These are phyloP conservation scores for Mycothermus thermophilus DNA, from an alignment of 495 filamentous ascomycete genomes.

Conservation along the genomic window DNA sequence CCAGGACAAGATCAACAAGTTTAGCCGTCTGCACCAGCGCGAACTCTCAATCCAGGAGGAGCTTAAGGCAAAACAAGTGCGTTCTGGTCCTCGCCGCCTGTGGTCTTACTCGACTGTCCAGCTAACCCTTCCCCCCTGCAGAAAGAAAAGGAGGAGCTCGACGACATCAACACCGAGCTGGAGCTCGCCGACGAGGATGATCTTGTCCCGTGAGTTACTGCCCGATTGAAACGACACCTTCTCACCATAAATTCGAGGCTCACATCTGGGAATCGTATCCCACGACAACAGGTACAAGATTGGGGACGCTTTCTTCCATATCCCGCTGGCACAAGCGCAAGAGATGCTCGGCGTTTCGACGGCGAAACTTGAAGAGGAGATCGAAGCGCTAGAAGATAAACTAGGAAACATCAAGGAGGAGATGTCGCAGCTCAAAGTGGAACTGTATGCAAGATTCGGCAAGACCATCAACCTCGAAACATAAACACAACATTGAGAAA, in stretches of 20 bases:
- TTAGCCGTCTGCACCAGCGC: conserved; percentile 85
- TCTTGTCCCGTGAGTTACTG: conserved; percentile 60
- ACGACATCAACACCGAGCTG: conserved; percentile 79
- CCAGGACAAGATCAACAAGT: conserved; percentile 96
- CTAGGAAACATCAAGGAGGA: conserved; percentile 63
- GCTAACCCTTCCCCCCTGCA: conserved; percentile 30
- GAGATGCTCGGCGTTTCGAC: conserved; percentile 60
- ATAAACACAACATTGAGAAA: conserved; percentile 40
- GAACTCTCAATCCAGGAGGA: conserved; percentile 66
- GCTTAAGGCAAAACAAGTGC: conserved; percentile 67
- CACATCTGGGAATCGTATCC: too few species aligned
- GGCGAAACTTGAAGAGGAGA: conserved; percentile 58
- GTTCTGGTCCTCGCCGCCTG: too few species aligned
- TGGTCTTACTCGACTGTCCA: conserved; percentile 3
- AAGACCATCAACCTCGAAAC: conserved; percentile 91
- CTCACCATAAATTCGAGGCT: too few species aligned
- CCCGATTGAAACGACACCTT: neutral
- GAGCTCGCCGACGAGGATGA: conserved; percentile 95
- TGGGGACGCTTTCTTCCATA: conserved; percentile 82
- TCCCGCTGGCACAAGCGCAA: conserved; percentile 73
- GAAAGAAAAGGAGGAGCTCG: conserved; percentile 98
- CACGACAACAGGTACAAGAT: conserved; percentile 89
- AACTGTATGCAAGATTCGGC: conserved; percentile 87
- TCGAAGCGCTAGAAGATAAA: conserved; percentile 61
- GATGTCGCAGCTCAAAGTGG: conserved; percentile 75